These are phyloP conservation scores for Yarrowia sp. DNA, from an alignment of 805 yeast species.

Conservation along the genomic window DNA sequence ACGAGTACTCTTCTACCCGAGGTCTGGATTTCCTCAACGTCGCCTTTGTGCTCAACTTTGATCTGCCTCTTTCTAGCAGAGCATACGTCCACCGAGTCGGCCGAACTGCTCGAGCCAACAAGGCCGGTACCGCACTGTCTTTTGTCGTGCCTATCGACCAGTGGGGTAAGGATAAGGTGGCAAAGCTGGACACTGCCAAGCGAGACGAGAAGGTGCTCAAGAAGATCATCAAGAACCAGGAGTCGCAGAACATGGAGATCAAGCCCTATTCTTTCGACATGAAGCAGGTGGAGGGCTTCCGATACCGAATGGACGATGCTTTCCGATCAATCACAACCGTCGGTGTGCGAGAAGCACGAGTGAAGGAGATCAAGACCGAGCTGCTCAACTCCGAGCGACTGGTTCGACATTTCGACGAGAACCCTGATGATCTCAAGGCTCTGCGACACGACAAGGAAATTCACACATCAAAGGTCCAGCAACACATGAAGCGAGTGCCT, in stretches of 20 bases:
- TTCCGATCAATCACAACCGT: conserved; percentile 90
- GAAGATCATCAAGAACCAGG: conserved; percentile 74
- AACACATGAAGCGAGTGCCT: conserved; percentile 88
- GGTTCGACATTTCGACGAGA: conserved; percentile 93
- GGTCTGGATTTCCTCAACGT: conserved; percentile 97
- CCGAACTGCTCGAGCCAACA: conserved; percentile 97
- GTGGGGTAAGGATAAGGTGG: conserved; percentile 84
- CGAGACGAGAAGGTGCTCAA: conserved; percentile 82
- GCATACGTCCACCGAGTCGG: conserved; percentile 93
- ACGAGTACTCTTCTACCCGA: conserved; percentile 90
- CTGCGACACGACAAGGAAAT: conserved; percentile 89
- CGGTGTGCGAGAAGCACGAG: conserved; percentile 89
- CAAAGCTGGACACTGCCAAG: conserved; percentile 66
- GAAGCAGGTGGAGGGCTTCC: conserved; percentile 89
- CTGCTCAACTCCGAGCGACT: conserved; percentile 83
- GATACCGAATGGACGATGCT: conserved; percentile 96
- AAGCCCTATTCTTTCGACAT: conserved; percentile 88
- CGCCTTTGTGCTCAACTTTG: conserved; percentile 94
- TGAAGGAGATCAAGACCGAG: conserved; percentile 84
- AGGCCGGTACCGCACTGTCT: conserved; percentile 89
- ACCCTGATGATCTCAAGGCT: conserved; percentile 86
- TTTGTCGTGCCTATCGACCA: conserved; percentile 82
- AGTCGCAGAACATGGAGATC: conserved; percentile 41
- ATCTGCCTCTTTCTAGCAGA: conserved; percentile 83
- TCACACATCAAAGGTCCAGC: conserved; percentile 77